Base-by-base conservation (phyloP, 164 flowering plant genomes). In the Warburgia ugandensis region DNA sequence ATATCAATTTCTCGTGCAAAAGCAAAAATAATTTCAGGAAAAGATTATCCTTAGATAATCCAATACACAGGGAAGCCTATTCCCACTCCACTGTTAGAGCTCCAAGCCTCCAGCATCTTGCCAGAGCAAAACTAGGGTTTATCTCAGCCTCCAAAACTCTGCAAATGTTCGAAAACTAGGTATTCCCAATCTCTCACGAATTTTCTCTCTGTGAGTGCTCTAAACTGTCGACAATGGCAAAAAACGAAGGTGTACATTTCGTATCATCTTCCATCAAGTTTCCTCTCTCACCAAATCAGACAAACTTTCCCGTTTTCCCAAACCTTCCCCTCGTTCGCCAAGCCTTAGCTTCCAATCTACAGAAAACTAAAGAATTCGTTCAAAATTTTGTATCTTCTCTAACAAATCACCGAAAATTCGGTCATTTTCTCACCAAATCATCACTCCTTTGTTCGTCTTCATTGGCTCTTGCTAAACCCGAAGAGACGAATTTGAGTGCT, bases 161-260 rank as follows among this genome's bases (percentile, higher is more conserved):
- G 14, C 3, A 45, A n/a, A 45, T 13, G n/a, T n/a, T n/a, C n/a
- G n/a, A n/a, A n/a, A n/a, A n/a, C n/a, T n/a, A n/a, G n/a, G n/a
- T n/a, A n/a, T n/a, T n/a, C n/a, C n/a, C n/a, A n/a, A n/a, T n/a
- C n/a, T n/a, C n/a, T n/a, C n/a, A n/a, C n/a, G 5, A 9, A 42
- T 11, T 3, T 12, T 13, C 13, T 2, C 1, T 12, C n/a, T 13
- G 6, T 10, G 16, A 25, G 16, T 42, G 29, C 43, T 23, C 19
- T 10, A 26, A 27, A 7, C 46, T n/a, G 48, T 25, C 51, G n/a
- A 52, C 39, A 45, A 73, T 75, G 83, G 54, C 43, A 40, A 40
- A 33, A 30, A 71, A 75, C 42, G 72, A 68, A 31, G 73, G 56
- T 11, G 64, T 76, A 19, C 66, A 60, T 6, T 70, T 82, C 71